These are phyloP conservation scores for Sphagnum tenellum DNA, from an alignment of 225 moss, liverwort and hornwort genomes.

Conservation along the genomic window DNA sequence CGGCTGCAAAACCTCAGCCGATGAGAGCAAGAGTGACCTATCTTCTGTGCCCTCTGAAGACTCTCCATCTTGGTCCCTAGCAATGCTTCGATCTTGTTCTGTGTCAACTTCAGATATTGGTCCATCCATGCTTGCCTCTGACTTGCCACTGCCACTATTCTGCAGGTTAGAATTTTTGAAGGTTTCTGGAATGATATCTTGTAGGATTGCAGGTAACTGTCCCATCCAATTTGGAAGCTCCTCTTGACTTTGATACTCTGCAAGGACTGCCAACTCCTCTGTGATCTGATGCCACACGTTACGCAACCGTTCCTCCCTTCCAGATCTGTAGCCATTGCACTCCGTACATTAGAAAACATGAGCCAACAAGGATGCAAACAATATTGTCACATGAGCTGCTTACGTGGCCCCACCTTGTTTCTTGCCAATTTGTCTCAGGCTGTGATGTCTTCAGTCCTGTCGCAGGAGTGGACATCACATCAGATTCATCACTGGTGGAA, in stretches of 20 bases:
- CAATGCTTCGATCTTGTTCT: no score
- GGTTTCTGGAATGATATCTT: constrained; percentile 33
- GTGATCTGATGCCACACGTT: constrained; percentile 74
- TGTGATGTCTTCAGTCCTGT: neutral
- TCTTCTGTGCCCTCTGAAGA: no score
- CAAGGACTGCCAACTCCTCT: constrained; percentile 78
- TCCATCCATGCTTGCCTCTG: no score
- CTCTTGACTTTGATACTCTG: constrained; percentile 51
- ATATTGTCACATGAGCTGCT: neutral
- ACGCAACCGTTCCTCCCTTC: constrained; percentile 63
- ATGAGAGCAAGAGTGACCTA: no score
- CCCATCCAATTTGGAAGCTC: constrained; percentile 63
- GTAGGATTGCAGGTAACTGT: constrained; percentile 59
- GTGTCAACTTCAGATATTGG: no score
- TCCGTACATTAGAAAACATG: neutral
- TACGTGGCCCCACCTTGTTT: neutral
- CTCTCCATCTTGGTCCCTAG: no score
- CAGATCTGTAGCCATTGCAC: constrained; percentile 25
- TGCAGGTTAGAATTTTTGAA: neutral
- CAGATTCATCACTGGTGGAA: neutral
- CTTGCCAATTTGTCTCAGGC: neutral
- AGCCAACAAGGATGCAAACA: neutral
- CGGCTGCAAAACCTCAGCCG: no score
- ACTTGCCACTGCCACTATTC: no score
- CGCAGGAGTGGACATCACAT: neutral